Conservation (phyloP, 1,284 basidiomycete genomes). For the Marasmius oreades region DNA sequence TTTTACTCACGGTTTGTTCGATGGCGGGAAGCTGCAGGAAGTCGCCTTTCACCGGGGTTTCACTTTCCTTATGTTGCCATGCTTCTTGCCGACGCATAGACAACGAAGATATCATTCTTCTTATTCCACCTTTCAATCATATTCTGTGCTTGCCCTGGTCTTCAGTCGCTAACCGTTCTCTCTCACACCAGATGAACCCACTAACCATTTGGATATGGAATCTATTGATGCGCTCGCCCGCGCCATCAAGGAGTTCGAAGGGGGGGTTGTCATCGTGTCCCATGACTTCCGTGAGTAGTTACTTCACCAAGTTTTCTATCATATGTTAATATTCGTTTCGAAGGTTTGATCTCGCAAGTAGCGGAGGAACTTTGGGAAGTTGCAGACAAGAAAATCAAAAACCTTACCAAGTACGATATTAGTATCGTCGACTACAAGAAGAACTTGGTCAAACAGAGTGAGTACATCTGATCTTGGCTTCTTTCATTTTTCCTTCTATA, state of each 20-base stretch:
- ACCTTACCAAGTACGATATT: conserved; percentile 87
- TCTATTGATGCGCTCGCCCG: conserved; percentile 93
- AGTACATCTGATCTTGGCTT: conserved; percentile 19
- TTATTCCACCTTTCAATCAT: background rate
- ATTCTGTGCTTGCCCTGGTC: conserved; percentile 1
- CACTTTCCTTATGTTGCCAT: too few relatives aligned
- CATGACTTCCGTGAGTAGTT: conserved; percentile 85
- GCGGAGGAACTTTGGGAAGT: conserved; percentile 99
- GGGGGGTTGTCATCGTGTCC: conserved; percentile 96
- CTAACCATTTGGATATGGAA: conserved; percentile 92
- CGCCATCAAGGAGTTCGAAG: conserved; percentile 96
- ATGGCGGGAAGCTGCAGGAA: too few relatives aligned
- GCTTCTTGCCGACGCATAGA: too few relatives aligned
- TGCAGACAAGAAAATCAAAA: conserved; percentile 90
- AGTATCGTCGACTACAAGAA: conserved; percentile 91
- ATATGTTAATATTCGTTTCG: conserved; percentile 6
- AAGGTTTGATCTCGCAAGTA: conserved; percentile 89
- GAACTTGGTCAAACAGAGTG: conserved; percentile 68
- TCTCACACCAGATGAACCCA: conserved; percentile 66
- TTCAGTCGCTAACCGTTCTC: background rate
- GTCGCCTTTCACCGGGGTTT: too few relatives aligned
- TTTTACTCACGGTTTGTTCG: too few relatives aligned
- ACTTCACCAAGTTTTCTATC: conserved; percentile 12
- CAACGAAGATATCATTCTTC: too few relatives aligned
- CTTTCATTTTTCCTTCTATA: conserved; percentile 15